Evolutionary conservation across 495 filamentous ascomycete genomes (phyloP).

Genomic region (Cercophora newfieldiana): DNA sequence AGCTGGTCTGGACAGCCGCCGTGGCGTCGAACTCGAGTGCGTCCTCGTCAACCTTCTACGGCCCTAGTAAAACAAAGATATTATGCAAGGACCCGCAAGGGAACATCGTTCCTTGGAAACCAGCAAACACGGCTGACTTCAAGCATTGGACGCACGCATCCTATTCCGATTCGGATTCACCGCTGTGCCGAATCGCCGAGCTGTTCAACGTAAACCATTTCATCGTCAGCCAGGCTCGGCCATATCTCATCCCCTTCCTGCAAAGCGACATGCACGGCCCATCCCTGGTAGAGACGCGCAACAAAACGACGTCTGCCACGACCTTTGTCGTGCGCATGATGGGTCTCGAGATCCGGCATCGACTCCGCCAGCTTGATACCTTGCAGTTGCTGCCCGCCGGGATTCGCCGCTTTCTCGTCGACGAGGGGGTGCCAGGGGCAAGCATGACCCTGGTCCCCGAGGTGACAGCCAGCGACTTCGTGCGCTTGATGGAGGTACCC

Average conservation of each 20-base stretch:
- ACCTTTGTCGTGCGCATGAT: slow-evolving; percentile 68
- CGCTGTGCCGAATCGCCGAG: slow-evolving; percentile 79
- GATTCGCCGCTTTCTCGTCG: slow-evolving; percentile 77
- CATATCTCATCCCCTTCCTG: slow-evolving; percentile 83
- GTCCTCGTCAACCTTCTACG: slow-evolving; percentile 65
- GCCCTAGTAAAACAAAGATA: slow-evolving; percentile 60
- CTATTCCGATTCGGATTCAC: slow-evolving; percentile 75
- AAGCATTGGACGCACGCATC: slow-evolving; percentile 66
- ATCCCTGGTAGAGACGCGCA: slow-evolving; percentile 57
- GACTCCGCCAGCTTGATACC: slow-evolving; percentile 78
- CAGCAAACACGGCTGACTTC: slow-evolving; percentile 65
- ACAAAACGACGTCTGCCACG: slow-evolving; percentile 55
- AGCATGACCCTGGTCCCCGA: slow-evolving; percentile 82
- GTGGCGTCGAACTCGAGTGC: slow-evolving; percentile 76
- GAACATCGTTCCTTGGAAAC: slow-evolving; percentile 76
- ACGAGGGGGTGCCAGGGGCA: slow-evolving; percentile 81
- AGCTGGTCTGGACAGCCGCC: slow-evolving; percentile 92
- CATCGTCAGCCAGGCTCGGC: slow-evolving; percentile 75
- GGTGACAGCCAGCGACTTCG: slow-evolving; percentile 68
- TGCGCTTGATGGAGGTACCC: slow-evolving; percentile 76
- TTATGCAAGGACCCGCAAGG: slow-evolving; percentile 82
- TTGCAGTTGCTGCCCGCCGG: slow-evolving; percentile 67
- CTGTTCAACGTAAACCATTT: slow-evolving; percentile 95
- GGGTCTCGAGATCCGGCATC: slow-evolving; percentile 76
- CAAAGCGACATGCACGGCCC: slow-evolving; percentile 78